A percentile compares a stretch with the other conserved stretches of the same genome.
Conservation (phyloP, 1,139 yeast species). For the Hansenula sp. region DNA sequence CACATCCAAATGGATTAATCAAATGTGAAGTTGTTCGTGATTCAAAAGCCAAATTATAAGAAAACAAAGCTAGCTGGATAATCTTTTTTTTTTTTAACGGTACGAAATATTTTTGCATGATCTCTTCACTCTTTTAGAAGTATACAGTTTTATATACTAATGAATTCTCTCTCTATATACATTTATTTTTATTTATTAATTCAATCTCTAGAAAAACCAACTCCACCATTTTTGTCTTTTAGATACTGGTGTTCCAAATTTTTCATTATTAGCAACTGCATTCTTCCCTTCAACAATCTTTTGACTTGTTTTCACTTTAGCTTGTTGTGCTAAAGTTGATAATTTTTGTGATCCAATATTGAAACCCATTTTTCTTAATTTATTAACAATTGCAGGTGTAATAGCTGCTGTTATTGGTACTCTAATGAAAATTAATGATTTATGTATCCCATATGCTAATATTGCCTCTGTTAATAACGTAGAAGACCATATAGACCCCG, state of each 20-base stretch:
- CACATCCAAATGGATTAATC: constrained; percentile 91
- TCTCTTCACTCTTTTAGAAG: neutral
- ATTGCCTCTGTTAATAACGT: constrained; percentile 69
- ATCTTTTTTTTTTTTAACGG: neutral
- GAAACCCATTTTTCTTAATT: constrained; percentile 74
- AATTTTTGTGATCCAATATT: constrained; percentile 49
- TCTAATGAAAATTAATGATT: constrained; percentile 72
- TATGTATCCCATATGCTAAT: constrained; percentile 91
- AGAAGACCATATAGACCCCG: constrained; percentile 33
- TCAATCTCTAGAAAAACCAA: constrained; percentile 47
- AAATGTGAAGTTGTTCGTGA: constrained; percentile 77
- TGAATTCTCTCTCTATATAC: neutral
- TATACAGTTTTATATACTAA: neutral
- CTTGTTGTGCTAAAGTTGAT: constrained; percentile 17
- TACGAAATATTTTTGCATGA: neutral
- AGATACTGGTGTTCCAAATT: constrained; percentile 51
- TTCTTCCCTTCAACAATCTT: constrained; percentile 20
- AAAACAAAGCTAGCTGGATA: too few relatives aligned
- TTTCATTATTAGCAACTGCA: constrained; percentile 25
- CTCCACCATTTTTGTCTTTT: constrained; percentile 56
- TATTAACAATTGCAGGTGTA: constrained; percentile 73
- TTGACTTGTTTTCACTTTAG: constrained; percentile 14
- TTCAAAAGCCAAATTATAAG: constrained; percentile 42
- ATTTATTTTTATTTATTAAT: neutral
- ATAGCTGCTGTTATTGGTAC: constrained; percentile 90